Percentiles rank a stretch among this genome's conserved stretches.
Evolutionary conservation across 1,139 yeast species (phyloP).

Genomic region (Saccharomycopsis crataegensis): DNA sequence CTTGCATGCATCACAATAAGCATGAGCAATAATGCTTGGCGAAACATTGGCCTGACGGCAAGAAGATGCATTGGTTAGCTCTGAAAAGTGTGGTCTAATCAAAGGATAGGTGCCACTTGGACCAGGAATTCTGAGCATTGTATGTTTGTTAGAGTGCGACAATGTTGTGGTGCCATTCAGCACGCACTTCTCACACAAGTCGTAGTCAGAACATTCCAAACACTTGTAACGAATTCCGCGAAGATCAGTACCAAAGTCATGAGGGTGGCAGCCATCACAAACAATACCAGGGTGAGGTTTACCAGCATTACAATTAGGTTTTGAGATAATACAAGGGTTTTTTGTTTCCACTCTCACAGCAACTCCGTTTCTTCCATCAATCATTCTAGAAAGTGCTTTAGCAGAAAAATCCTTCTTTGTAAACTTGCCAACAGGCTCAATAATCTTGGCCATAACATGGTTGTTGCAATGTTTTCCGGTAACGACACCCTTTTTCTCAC

Average conservation of each 20-base stretch:
- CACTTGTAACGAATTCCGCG: constrained; percentile 45
- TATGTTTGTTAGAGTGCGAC: constrained; percentile 1
- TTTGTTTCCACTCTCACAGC: background rate
- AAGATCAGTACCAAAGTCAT: constrained; percentile 23
- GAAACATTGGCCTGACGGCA: background rate
- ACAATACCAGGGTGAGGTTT: constrained; percentile 12
- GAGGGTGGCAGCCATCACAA: constrained; percentile 41
- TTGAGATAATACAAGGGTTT: background rate
- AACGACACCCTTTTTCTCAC: constrained; percentile 28
- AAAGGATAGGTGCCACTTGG: background rate
- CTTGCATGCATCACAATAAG: constrained; percentile 8
- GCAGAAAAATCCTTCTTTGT: background rate
- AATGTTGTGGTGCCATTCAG: constrained; percentile 5
- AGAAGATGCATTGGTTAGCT: no score
- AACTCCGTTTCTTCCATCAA: background rate
- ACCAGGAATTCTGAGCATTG: constrained; percentile 1
- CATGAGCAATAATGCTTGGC: background rate
- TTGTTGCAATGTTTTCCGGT: background rate
- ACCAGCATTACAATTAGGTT: background rate
- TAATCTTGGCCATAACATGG: constrained; percentile 13
- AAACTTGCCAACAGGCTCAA: background rate
- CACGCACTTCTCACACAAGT: constrained; percentile 44
- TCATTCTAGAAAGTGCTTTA: background rate
- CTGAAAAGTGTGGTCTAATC: background rate
- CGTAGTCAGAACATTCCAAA: constrained; percentile 42